Conservation (phyloP, 306 rosid genomes). For the Cucurbita argyrosperma region DNA sequence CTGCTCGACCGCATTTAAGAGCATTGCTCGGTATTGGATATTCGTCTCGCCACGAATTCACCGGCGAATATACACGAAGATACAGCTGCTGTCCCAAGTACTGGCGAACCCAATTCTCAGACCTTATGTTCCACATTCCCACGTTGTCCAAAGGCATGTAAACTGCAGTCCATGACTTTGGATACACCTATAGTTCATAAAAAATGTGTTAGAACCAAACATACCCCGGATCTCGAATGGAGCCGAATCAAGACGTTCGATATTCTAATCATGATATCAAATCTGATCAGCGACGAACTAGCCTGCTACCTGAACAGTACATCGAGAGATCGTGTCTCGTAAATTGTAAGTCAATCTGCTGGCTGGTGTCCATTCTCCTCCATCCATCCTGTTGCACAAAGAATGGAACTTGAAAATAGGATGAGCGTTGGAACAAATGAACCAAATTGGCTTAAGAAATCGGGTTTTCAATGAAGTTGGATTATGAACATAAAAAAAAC, state of each 20-base stretch:
- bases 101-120: slow-evolving; percentile 66
- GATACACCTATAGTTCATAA: slow-evolving; percentile 42
- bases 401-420: neutral
- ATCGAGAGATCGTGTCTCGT: slow-evolving; percentile 64
- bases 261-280: neutral
- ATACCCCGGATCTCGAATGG: neutral
- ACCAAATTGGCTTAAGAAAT: neutral
- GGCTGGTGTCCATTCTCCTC: slow-evolving; percentile 59
- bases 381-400: slow-evolving; percentile 55
- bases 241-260: neutral
- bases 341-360: slow-evolving; percentile 53
- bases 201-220: neutral
- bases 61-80: slow-evolving; percentile 56
- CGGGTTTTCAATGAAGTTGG: neutral
- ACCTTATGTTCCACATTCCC: slow-evolving; percentile 86
- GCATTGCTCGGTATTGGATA: slow-evolving; percentile 68
- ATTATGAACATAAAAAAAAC: slow-evolving; percentile 6
- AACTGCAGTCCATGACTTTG: slow-evolving; percentile 75
- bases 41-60: slow-evolving; percentile 77
- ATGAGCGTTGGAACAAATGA: neutral
- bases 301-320: slow-evolving; percentile 53
- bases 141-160: slow-evolving; percentile 82
- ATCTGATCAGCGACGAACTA: neutral
- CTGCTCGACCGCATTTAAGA: slow-evolving; percentile 44
- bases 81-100: slow-evolving; percentile 82